Conservation (phyloP, 768 basidiomycete genomes). For the Serendipita sp. region DNA sequence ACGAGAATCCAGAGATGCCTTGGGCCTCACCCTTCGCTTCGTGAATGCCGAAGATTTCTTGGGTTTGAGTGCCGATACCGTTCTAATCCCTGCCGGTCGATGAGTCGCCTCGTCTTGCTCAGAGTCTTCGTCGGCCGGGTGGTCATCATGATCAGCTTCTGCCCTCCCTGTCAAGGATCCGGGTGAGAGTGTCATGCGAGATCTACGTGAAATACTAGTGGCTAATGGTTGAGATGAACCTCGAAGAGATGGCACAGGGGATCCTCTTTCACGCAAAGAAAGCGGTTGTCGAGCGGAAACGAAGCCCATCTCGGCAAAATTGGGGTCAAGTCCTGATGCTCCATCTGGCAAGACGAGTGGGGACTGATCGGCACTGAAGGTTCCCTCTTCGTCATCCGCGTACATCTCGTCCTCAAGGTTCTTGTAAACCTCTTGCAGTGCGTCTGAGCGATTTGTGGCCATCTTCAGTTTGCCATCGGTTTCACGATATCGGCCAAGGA, state of each 20-base stretch:
- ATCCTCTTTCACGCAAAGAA: neutral
- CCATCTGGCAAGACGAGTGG: neutral
- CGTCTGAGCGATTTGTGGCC: slow-evolving; percentile 55
- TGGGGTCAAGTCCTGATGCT: neutral
- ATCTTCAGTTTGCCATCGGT: slow-evolving; percentile 45
- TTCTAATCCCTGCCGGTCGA: neutral
- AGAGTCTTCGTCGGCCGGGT: neutral
- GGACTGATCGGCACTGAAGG: neutral
- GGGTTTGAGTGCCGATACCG: neutral
- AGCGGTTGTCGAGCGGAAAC: neutral
- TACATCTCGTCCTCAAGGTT: slow-evolving; percentile 29
- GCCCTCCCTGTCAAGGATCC: no score
- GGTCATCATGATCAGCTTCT: neutral
- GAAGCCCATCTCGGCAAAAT: no score
- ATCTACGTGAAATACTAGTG: no score
- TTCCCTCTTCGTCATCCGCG: slow-evolving; percentile 12
- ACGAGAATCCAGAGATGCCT: neutral
- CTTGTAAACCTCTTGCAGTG: slow-evolving; percentile 51
- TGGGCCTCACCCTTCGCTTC: neutral
- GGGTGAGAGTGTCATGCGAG: no score
- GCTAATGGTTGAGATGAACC: neutral
- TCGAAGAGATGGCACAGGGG: neutral
- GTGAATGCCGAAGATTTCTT: neutral
- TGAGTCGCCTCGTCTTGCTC: neutral
- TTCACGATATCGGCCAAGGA: slow-evolving; percentile 44